A percentile compares a stretch with the other conserved stretches of the same genome.
Evolutionary conservation across 768 basidiomycete genomes (phyloP).

Genomic region (Mrakia hoshinonis): DNA sequence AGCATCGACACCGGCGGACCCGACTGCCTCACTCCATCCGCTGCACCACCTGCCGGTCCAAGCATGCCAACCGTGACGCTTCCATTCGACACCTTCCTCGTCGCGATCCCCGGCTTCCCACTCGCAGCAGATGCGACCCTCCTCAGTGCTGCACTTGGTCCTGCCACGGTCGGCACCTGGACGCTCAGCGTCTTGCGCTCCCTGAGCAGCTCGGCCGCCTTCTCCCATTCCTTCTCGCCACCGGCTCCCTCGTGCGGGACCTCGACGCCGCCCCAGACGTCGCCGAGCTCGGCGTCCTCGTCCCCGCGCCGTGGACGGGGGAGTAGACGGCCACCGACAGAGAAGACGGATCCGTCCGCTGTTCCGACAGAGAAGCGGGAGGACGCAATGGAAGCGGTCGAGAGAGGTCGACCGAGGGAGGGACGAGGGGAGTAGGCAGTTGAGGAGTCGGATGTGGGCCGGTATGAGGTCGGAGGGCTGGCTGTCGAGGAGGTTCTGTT

Average conservation of each 20-base stretch:
- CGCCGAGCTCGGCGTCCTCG: neutral
- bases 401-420: neutral
- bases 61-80: neutral
- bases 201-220: slow-evolving; percentile 2
- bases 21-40: too few species aligned
- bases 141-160: neutral
- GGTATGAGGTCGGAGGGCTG: too few species aligned
- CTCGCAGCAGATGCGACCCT: neutral
- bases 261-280: slow-evolving; percentile 1
- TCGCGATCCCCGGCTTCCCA: neutral
- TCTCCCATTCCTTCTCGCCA: slow-evolving; percentile 8
- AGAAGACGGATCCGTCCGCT: neutral
- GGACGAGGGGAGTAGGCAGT: neutral
- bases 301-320: neutral
- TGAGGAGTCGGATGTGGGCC: neutral
- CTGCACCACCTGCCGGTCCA: too few species aligned
- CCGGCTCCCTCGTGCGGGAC: neutral
- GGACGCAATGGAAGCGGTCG: neutral
- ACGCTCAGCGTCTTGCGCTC: slow-evolving; percentile 6
- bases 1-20: too few species aligned
- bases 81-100: slow-evolving; percentile 5
- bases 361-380: neutral
- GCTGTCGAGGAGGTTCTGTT: too few species aligned
- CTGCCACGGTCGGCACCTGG: neutral
- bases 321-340: neutral